Evolutionary conservation across 345 rosid genomes (phyloP).

Genomic region (Euphorbia peplus): DNA sequence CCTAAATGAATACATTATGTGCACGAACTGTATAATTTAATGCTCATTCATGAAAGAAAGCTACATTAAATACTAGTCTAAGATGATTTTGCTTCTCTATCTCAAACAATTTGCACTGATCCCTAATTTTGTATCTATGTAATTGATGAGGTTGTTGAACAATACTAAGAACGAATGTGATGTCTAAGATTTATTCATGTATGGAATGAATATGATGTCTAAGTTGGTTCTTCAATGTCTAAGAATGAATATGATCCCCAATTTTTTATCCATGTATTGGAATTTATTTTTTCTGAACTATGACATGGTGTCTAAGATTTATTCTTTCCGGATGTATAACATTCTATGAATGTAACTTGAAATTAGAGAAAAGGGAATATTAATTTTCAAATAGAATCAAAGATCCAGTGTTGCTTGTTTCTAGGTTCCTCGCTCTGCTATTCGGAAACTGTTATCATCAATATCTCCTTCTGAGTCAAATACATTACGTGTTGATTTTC

Average conservation of each 20-base stretch:
- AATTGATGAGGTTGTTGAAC: not conserved
- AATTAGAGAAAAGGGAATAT: not conserved
- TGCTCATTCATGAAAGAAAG: not conserved
- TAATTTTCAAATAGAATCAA: constrained; percentile 11
- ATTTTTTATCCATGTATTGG: not conserved
- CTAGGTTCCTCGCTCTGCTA: constrained; percentile 64
- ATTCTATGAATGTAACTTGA: constrained; percentile 5
- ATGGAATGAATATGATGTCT: no score
- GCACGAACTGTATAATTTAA: not conserved
- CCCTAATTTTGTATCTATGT: not conserved
- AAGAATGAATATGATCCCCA: not conserved
- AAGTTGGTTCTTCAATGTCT: no score
- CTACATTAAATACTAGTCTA: not conserved
- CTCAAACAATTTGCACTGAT: constrained; percentile 1
- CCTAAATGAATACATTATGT: not conserved
- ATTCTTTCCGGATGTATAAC: not conserved
- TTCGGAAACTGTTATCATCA: constrained; percentile 62
- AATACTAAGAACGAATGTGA: not conserved
- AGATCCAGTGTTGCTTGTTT: constrained; percentile 15
- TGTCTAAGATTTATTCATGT: not conserved
- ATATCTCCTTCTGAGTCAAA: constrained; percentile 68
- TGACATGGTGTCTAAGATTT: not conserved
- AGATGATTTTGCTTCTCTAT: not conserved
- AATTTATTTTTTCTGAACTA: not conserved
- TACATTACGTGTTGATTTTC: constrained; percentile 78